Base-by-base conservation (phyloP, 768 basidiomycete species). In the Amylocystis lapponica region DNA sequence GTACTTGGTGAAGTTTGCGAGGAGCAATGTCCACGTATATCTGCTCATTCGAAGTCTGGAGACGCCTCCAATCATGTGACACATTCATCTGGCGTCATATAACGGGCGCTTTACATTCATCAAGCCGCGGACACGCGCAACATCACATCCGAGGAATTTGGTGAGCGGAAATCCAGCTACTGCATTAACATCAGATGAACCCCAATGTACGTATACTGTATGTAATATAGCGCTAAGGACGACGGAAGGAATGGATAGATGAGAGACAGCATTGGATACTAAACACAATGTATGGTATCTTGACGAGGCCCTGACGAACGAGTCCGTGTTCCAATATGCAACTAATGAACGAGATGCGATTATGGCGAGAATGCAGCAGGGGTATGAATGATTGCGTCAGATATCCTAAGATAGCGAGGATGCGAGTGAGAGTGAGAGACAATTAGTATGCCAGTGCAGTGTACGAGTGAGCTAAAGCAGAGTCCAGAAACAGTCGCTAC, bases 1-100 rank as follows among this genome's bases (percentile, higher is more conserved):
- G 47, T 69, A 64, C 67, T 67, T 70, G 68, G 62, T 48, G 41
- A 35, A 54, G 62, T 68, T 67, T 67, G 64, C 49, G 39, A 43
- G 14, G 41, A 42, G 34, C 41, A n/a, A n/a, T n/a, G 56, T 59
- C 65, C 66, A 69, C 67, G 67, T 69, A 52, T 47, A 31, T n/a
- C n/a, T n/a, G n/a, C n/a, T n/a, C n/a, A n/a, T n/a, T n/a, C n/a
- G n/a, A n/a, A n/a, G n/a, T n/a, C n/a, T n/a, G n/a, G n/a, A n/a
- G n/a, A n/a, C n/a, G n/a, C n/a, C n/a, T n/a, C n/a, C n/a, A n/a
- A n/a, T n/a, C n/a, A n/a, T n/a, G n/a, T n/a, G n/a, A n/a, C n/a
- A n/a, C n/a, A n/a, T n/a, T n/a, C n/a, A n/a, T n/a, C n/a, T n/a
- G n/a, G n/a, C n/a, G n/a, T n/a, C n/a, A n/a, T n/a, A n/a, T n/a